Conservation (phyloP, 2,329 filamentous ascomycete species). For the Aspergillus unguis region DNA sequence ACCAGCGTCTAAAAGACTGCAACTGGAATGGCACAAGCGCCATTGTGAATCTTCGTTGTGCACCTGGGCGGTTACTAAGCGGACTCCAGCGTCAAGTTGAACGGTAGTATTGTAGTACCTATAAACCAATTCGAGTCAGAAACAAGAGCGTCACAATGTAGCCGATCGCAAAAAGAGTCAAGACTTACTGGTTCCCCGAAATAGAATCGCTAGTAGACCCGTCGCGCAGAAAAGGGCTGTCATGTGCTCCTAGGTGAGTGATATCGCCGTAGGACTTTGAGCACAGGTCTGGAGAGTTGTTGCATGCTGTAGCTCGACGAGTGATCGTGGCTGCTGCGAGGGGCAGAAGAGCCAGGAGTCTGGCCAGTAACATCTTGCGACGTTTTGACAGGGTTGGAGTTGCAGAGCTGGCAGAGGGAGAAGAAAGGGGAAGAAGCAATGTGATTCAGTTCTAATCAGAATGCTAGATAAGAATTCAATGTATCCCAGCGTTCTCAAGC, state of each 20-base stretch:
- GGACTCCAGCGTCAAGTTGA: slow-evolving; percentile 67
- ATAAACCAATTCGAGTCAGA: slow-evolving; percentile 2
- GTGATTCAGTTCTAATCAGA: too few species aligned
- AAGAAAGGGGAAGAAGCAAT: background rate
- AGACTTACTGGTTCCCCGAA: slow-evolving; percentile 65
- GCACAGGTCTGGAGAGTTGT: slow-evolving; percentile 76
- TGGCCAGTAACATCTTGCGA: slow-evolving; percentile 27
- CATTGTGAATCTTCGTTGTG: slow-evolving; percentile 60
- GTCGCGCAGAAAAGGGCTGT: slow-evolving; percentile 69
- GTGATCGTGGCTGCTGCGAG: slow-evolving; percentile 27
- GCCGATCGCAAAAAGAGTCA: background rate
- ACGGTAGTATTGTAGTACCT: slow-evolving; percentile 63
- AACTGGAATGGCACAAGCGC: slow-evolving; percentile 68
- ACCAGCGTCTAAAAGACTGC: slow-evolving; percentile 66
- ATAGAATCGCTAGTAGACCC: slow-evolving; percentile 58
- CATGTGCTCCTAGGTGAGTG: slow-evolving; percentile 74
- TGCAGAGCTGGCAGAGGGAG: background rate
- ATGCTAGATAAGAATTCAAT: too few species aligned
- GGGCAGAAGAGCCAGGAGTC: slow-evolving; percentile 30
- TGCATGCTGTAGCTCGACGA: slow-evolving; percentile 57
- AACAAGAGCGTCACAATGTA: background rate
- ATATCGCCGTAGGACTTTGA: slow-evolving; percentile 68
- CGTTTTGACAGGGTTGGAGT: background rate
- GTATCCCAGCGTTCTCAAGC: too few species aligned
- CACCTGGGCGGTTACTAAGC: slow-evolving; percentile 69